phyloP scores from a whole-genome alignment of 805 yeast genomes.

The Hanseniaspora pseudoguilliermondii region DNA sequence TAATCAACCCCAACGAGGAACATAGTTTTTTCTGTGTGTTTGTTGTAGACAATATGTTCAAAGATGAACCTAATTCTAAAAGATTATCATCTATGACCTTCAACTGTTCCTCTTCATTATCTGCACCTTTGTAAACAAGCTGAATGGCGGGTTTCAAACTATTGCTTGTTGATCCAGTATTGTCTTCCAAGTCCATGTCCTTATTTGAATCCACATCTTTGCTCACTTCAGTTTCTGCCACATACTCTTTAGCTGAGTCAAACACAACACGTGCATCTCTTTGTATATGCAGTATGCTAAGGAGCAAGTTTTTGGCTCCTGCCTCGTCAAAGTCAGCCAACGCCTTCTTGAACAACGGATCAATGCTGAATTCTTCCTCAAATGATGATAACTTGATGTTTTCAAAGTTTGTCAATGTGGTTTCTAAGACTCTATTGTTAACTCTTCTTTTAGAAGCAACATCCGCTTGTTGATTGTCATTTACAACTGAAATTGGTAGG shows the following conservation, averaged over 20 bases:
- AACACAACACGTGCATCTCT: slow-evolving; percentile 45
- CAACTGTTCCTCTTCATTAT: slow-evolving; percentile 10
- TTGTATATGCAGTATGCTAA: slow-evolving; percentile 50
- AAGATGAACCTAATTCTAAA: slow-evolving; percentile 5
- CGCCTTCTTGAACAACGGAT: slow-evolving; percentile 64
- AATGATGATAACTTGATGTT: slow-evolving; percentile 40
- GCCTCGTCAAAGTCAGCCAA: slow-evolving; percentile 73
- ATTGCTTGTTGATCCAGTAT: neutral
- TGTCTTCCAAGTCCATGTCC: slow-evolving; percentile 13
- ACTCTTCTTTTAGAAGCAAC: slow-evolving; percentile 20
- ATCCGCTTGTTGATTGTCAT: slow-evolving; percentile 22
- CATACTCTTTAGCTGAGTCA: slow-evolving; percentile 39
- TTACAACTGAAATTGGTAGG: slow-evolving; percentile 19
- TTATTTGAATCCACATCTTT: neutral
- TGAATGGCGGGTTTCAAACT: slow-evolving; percentile 1
- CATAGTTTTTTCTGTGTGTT: slow-evolving; percentile 34
- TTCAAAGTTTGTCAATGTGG: slow-evolving; percentile 42
- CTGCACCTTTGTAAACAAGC: slow-evolving; percentile 15
- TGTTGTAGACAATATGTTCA: neutral
- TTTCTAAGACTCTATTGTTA: slow-evolving; percentile 25
- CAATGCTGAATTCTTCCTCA: slow-evolving; percentile 54
- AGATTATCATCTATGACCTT: slow-evolving; percentile 8
- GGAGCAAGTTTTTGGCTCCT: slow-evolving; percentile 57
- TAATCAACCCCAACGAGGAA: slow-evolving; percentile 55
- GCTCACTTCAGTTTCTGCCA: slow-evolving; percentile 9